phyloP scores from a whole-genome alignment of 2,329 filamentous ascomycete genomes.

The Epichloe glyceriae region DNA sequence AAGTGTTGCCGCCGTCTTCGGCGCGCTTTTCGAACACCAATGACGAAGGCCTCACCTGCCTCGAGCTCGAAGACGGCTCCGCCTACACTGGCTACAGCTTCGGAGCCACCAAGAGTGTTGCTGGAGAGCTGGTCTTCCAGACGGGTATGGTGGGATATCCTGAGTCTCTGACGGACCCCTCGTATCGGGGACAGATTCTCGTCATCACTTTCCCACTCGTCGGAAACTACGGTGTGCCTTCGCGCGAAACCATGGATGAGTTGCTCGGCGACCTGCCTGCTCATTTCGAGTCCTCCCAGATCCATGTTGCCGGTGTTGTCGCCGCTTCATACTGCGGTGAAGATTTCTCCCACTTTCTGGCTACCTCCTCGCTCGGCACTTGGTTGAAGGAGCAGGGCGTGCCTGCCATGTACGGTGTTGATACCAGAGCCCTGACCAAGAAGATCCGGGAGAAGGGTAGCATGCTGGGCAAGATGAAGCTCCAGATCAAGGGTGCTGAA shows the following conservation, averaged over 20 bases:
- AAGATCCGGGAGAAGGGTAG: slow-evolving; percentile 86
- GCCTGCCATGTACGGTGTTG: slow-evolving; percentile 88
- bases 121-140: slow-evolving; percentile 97
- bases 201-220: slow-evolving; percentile 93
- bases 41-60: slow-evolving; percentile 57
- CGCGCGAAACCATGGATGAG: slow-evolving; percentile 70
- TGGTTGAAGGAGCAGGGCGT: slow-evolving; percentile 96
- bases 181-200: slow-evolving; percentile 84
- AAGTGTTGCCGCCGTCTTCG: slow-evolving; percentile 41
- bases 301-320: slow-evolving; percentile 87
- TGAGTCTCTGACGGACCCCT: slow-evolving; percentile 80
- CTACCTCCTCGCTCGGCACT: slow-evolving; percentile 74
- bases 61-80: slow-evolving; percentile 86
- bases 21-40: slow-evolving; percentile 40
- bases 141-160: slow-evolving; percentile 99
- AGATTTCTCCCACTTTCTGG: slow-evolving; percentile 89
- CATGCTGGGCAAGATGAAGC: slow-evolving; percentile 84
- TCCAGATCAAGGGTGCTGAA: slow-evolving; percentile 39
- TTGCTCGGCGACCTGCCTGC: slow-evolving; percentile 76
- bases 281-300: slow-evolving; percentile 84
- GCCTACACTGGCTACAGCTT: slow-evolving; percentile 94
- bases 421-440: slow-evolving; percentile 89
- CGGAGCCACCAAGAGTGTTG: slow-evolving; percentile 84
- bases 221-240: slow-evolving; percentile 90
- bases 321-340: slow-evolving; percentile 87